These are phyloP conservation scores for Fraxinus excelsior DNA, from an alignment of 257 asterid species.

Conservation along the genomic window DNA sequence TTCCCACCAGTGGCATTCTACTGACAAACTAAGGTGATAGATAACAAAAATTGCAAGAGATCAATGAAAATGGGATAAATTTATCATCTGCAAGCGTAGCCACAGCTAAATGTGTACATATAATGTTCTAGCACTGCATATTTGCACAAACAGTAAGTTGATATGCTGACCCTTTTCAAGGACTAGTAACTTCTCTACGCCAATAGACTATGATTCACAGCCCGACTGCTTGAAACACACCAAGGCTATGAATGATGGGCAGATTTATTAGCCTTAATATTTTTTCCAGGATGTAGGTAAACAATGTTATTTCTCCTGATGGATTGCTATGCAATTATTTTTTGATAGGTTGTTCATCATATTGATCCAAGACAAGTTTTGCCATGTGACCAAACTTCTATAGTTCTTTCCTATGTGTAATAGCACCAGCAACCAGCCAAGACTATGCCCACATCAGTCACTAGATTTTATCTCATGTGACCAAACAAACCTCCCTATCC, in stretches of 20 bases:
- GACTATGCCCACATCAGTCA: neutral
- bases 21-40: neutral
- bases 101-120: too few species aligned
- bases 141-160: neutral
- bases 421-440: neutral
- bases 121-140: neutral
- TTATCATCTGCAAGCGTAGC: neutral
- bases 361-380: neutral
- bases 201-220: too few species aligned
- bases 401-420: neutral
- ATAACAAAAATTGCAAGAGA: neutral
- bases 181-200: too few species aligned
- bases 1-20: too few species aligned
- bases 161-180: neutral
- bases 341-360: neutral
- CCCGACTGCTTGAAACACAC: neutral
- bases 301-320: neutral
- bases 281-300: neutral
- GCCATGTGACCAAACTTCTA: neutral
- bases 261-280: neutral
- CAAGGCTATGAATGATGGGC: neutral
- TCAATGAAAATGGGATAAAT: neutral
- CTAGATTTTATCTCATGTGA: neutral
- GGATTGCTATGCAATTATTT: neutral
- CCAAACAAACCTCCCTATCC: neutral